Conservation (phyloP, 2,329 filamentous ascomycete species). For the Cladosporium sp. region DNA sequence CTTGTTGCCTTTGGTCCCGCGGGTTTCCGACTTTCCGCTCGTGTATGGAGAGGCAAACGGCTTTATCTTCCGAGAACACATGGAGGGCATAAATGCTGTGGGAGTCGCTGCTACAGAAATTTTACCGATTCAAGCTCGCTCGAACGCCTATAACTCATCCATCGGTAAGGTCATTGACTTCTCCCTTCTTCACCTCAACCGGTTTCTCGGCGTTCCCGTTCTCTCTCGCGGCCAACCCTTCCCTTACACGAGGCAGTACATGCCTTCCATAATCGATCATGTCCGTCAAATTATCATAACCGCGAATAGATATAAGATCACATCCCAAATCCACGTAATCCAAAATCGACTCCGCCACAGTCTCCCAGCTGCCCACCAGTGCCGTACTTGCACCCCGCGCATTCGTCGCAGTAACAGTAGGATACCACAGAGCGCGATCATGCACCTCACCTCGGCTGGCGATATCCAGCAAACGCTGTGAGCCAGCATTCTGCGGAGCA, state of each 20-base stretch:
- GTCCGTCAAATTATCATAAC: slow-evolving; percentile 59
- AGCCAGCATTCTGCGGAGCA: slow-evolving; percentile 56
- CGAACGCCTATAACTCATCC: no score
- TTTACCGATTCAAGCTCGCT: no score
- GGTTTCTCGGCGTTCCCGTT: background rate
- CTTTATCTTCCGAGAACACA: no score
- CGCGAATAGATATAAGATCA: slow-evolving; percentile 57
- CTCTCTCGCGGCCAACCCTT: slow-evolving; percentile 28
- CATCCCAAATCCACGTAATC: slow-evolving; percentile 56
- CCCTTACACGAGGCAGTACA: slow-evolving; percentile 50
- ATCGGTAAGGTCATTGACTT: background rate
- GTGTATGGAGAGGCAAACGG: no score
- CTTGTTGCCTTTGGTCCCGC: no score
- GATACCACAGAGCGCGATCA: slow-evolving; percentile 60
- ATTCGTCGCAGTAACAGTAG: slow-evolving; percentile 58
- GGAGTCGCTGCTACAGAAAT: no score
- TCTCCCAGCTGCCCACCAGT: slow-evolving; percentile 53
- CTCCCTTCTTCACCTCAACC: background rate
- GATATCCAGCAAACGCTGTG: slow-evolving; percentile 56
- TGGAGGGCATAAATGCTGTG: no score
- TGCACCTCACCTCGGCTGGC: slow-evolving; percentile 54
- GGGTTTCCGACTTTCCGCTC: no score
- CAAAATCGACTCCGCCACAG: slow-evolving; percentile 51
- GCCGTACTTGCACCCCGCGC: slow-evolving; percentile 58
- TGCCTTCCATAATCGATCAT: slow-evolving; percentile 57